Evolutionary conservation across 345 rosid genomes (phyloP).

Genomic region (Streptanthus diversifolius): DNA sequence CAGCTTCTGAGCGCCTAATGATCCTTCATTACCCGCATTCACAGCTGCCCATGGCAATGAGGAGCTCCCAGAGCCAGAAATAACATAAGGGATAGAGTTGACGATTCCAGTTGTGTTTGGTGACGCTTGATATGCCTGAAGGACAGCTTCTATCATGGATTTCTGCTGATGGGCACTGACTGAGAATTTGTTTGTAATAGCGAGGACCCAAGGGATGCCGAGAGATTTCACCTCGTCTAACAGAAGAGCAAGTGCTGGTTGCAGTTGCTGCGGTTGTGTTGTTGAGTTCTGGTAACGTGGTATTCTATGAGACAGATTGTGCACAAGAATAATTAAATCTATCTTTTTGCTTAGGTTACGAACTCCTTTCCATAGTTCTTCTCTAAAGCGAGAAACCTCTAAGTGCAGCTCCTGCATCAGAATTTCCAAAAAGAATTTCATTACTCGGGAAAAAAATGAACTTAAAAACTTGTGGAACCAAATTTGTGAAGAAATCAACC

Average conservation of each 20-base stretch:
- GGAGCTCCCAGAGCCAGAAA: slow-evolving; percentile 64
- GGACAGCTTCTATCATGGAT: slow-evolving; percentile 65
- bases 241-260: slow-evolving; percentile 76
- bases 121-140: slow-evolving; percentile 74
- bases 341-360: slow-evolving; percentile 69
- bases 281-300: slow-evolving; percentile 58
- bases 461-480: neutral
- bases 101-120: slow-evolving; percentile 61
- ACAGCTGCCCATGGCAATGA: slow-evolving; percentile 69
- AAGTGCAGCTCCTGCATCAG: slow-evolving; percentile 57
- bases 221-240: slow-evolving; percentile 88
- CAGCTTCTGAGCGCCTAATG: slow-evolving; percentile 53
- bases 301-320: slow-evolving; percentile 86
- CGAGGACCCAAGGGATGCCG: slow-evolving; percentile 95
- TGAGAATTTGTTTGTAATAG: slow-evolving; percentile 92
- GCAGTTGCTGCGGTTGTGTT: slow-evolving; percentile 47
- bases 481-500: slow-evolving; percentile 37
- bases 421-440: neutral
- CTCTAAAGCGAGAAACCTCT: slow-evolving; percentile 74
- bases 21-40: slow-evolving; percentile 46
- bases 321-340: slow-evolving; percentile 86
- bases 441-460: neutral
- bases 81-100: slow-evolving; percentile 87
- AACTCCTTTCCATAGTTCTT: slow-evolving; percentile 90
- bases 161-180: slow-evolving; percentile 97